Evolutionary conservation across 371 early-diverging fungal genomes (phyloP), one percentile per base, ranked within the genome.

Genomic region (Dichotomocladium elegans): DNA sequence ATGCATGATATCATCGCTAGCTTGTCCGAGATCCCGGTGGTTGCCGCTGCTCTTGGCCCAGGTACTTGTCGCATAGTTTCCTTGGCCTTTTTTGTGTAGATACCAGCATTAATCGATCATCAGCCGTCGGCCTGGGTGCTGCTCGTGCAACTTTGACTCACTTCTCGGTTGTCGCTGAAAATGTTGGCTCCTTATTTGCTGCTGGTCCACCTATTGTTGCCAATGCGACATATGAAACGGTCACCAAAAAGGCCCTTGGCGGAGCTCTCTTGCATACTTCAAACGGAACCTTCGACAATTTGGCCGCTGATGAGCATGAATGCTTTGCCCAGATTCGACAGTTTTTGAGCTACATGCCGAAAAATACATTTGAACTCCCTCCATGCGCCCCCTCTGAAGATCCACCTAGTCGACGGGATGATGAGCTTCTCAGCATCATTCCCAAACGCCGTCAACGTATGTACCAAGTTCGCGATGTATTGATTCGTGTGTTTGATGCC

Each of bases 161-260:
- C 48, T 75, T 75, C 49, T 63, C 66, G 7, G 73, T 72, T 1
- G 53, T 68, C 5, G 46, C 70, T 4, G 41, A 58, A 27, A 54
- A 68, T 47, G 58, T 70, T 17, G 71, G 76, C 0, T 71, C 72
- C 2, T 40, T 75, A 1, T 75, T 75, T 56, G 63, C 72, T 8
- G 70, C 72, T 3, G 76, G 76, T 3, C 72, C 70, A 0, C 76
- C 72, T 15, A 59, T 72, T 25, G 76, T 75, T 8, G 72, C 61
- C 15, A 68, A 75, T 27, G 72, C 70, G 0, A 72, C 72, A 0
- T 72, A 57, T 51, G 72, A 72, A 47, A 68, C 61, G 1, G 72
- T 75, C 7, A 64, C 68, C 10, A 75, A 75, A 31, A 63, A 69
- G 42, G 29, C 53, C 2, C 43, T 72, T 21, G 72, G 76, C 27